A percentile compares a stretch with the other conserved stretches of the same genome.
phyloP scores from a whole-genome alignment of 805 yeast genomes.

The Sungouiozyma ichnusensis region DNA sequence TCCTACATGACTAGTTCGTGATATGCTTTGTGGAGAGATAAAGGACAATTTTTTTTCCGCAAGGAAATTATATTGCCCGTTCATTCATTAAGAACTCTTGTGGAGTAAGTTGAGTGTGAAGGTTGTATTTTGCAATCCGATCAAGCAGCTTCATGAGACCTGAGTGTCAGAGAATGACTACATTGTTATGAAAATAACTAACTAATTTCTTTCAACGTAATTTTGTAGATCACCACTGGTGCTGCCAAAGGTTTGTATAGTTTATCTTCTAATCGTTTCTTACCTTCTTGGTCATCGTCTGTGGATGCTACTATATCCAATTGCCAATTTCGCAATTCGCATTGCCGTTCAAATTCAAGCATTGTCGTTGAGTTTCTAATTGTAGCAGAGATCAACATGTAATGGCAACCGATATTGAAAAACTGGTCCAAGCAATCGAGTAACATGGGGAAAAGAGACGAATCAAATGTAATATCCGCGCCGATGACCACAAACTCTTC shows the following conservation, averaged over 20 bases:
- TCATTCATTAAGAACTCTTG: conserved; percentile 28
- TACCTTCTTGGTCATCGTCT: conserved; percentile 3
- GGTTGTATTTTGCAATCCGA: conserved; percentile 3
- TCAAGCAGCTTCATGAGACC: conserved; percentile 18
- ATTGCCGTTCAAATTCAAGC: conserved; percentile 31
- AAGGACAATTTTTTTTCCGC: conserved; percentile 4
- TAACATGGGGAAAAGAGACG: conserved; percentile 44
- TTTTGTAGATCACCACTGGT: conserved; percentile 14
- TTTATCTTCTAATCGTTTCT: conserved; percentile 1
- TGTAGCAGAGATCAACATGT: conserved; percentile 55
- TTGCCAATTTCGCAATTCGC: conserved; percentile 16
- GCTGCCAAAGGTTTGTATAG: conserved; percentile 12
- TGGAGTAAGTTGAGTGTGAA: conserved; percentile 13
- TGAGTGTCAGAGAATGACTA: conserved; percentile 29
- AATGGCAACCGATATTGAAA: conserved; percentile 6
- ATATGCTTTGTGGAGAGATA: conserved; percentile 27
- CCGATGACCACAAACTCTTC: conserved; percentile 41
- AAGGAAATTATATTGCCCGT: neutral
- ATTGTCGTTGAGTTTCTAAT: conserved; percentile 51
- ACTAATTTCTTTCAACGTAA: too few species aligned
- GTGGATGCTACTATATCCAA: conserved; percentile 18
- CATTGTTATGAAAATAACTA: too few species aligned
- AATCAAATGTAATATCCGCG: conserved; percentile 85
- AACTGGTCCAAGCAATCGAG: conserved; percentile 34
- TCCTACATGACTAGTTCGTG: conserved; percentile 20